These are phyloP conservation scores for Zygosaccharomyces sapae DNA, from an alignment of 1,139 yeast genomes.

Conservation along the genomic window DNA sequence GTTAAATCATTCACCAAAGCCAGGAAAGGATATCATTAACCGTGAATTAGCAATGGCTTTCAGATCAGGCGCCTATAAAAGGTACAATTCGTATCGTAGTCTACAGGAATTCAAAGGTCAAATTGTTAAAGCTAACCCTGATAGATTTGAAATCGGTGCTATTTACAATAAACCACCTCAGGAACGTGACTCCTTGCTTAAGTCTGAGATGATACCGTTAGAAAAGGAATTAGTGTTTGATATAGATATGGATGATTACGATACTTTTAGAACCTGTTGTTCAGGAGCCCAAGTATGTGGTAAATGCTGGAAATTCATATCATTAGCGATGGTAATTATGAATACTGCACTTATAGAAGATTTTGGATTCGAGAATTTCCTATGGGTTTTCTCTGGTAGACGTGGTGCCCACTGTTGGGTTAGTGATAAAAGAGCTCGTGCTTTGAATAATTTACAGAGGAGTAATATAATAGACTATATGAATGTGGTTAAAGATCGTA, in stretches of 20 bases:
- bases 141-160: constrained; percentile 94
- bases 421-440: constrained; percentile 78
- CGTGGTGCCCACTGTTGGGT: constrained; percentile 99
- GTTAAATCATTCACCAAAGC: constrained; percentile 80
- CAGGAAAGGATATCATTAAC: constrained; percentile 68
- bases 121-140: constrained; percentile 71
- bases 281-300: constrained; percentile 76
- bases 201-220: constrained; percentile 72
- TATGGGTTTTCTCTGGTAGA: constrained; percentile 98
- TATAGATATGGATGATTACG: constrained; percentile 97
- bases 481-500: constrained; percentile 62
- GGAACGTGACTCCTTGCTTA: constrained; percentile 75
- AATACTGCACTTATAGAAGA: constrained; percentile 73
- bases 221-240: constrained; percentile 89
- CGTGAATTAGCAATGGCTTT: constrained; percentile 93
- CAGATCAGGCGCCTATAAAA: constrained; percentile 78
- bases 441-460: constrained; percentile 66
- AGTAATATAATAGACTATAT: constrained; percentile 78
- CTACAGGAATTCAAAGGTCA: constrained; percentile 72
- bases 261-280: constrained; percentile 90
- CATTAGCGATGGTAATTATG: constrained; percentile 76
- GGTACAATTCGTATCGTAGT: constrained; percentile 73
- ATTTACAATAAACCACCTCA: constrained; percentile 82
- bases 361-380: constrained; percentile 79
- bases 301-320: constrained; percentile 92